Evolutionary conservation across 768 basidiomycete genomes (phyloP).

Genomic region (Astraeus odoratus): DNA sequence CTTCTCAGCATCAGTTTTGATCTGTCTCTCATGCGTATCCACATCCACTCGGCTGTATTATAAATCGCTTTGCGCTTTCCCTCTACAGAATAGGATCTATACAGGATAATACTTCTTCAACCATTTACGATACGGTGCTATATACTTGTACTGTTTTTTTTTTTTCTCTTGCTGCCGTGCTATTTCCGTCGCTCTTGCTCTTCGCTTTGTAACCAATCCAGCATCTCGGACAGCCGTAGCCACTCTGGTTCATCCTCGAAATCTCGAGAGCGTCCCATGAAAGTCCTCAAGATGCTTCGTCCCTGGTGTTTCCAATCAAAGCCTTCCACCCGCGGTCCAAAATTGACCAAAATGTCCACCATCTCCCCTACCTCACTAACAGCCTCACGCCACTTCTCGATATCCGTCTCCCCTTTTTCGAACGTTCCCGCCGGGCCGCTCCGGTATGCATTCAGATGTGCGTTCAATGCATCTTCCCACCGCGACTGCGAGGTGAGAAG

Average conservation of each 20-base stretch:
- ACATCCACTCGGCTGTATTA: neutral
- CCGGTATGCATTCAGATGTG: constrained; percentile 83
- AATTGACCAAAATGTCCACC: constrained; percentile 75
- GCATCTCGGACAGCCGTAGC: constrained; percentile 54
- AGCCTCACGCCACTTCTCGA: constrained; percentile 65
- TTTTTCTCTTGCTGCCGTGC: neutral
- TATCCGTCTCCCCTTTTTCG: constrained; percentile 63
- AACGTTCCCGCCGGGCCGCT: constrained; percentile 52
- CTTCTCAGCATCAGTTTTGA: constrained; percentile 5
- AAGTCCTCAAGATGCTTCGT: constrained; percentile 80
- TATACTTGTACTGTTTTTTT: neutral
- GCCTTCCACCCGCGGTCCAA: constrained; percentile 61
- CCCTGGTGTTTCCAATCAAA: constrained; percentile 82
- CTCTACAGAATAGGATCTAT: neutral
- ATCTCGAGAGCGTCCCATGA: constrained; percentile 78
- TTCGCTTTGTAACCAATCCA: constrained; percentile 24
- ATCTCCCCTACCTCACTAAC: constrained; percentile 76
- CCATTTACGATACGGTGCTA: neutral
- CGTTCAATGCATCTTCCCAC: constrained; percentile 75
- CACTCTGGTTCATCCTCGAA: constrained; percentile 91
- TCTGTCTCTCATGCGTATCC: constrained; percentile 1
- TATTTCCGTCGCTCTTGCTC: constrained; percentile 6
- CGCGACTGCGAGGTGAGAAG: constrained; percentile 64
- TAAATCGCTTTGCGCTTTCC: neutral
- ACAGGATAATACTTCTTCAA: neutral